Evolutionary conservation across 1,284 basidiomycete genomes (phyloP).

Genomic region (Marasmius fiardii): DNA sequence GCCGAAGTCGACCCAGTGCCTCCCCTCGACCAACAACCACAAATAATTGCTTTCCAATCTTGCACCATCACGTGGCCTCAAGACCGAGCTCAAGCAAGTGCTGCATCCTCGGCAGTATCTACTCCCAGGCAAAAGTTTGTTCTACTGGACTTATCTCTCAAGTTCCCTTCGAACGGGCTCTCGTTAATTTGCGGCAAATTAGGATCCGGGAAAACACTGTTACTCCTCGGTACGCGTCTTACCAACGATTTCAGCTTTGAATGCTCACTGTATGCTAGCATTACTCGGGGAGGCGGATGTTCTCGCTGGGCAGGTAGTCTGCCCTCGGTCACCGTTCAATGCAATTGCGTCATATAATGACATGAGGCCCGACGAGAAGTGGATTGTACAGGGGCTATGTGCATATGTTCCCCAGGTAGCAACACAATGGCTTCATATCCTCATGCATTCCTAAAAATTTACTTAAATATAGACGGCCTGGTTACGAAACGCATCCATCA

Average conservation of each 20-base stretch:
- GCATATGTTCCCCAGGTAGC: conserved; percentile 91
- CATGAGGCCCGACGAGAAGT: conserved; percentile 51
- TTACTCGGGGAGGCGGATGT: conserved; percentile 91
- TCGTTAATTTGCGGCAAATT: conserved; percentile 82
- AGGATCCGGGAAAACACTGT: conserved; percentile 81
- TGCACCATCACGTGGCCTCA: conserved; percentile 91
- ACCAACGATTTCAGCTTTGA: background rate
- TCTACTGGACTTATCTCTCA: conserved; percentile 74
- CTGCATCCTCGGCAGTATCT: conserved; percentile 53
- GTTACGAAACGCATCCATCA: conserved; percentile 91
- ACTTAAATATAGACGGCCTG: conserved; percentile 54
- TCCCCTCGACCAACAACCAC: conserved; percentile 52
- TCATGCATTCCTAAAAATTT: conserved; percentile 5
- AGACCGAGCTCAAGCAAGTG: conserved; percentile 53
- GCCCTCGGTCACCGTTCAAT: conserved; percentile 83
- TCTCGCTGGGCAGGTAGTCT: conserved; percentile 74
- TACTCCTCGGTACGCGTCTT: conserved; percentile 57
- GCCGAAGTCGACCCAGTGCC: conserved; percentile 65
- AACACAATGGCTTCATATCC: background rate
- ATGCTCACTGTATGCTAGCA: conserved; percentile 35
- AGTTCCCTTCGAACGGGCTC: conserved; percentile 77
- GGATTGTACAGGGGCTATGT: conserved; percentile 75
- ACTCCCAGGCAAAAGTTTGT: conserved; percentile 81
- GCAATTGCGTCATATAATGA: conserved; percentile 59
- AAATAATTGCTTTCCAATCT: conserved; percentile 70